phyloP scores from a whole-genome alignment of 176 grass and related monocot species.

The Zea mays region Zm-B73-REFERENCE-NAM-5.0 NC_050098.1:123478501-123479000 shows the following conservation, averaged over 20 bases:
- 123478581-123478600: background rate
- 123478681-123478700: background rate
- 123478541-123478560: background rate
- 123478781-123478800: conserved; percentile 1
- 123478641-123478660: conserved; percentile 7
- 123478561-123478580: background rate
- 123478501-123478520: background rate
- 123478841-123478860: background rate
- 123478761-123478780: conserved; percentile 1
- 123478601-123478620: conserved; percentile 2
- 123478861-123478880: background rate
- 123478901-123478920: too few species aligned
- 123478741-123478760: background rate
- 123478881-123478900: too few species aligned
- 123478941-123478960: too few species aligned
- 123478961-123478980: too few species aligned
- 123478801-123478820: background rate
- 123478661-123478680: background rate
- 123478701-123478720: conserved; percentile 16
- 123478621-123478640: conserved; percentile 18
- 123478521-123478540: background rate
- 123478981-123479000: too few species aligned
- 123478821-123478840: background rate
- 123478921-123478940: too few species aligned
- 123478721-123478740: background rate